Conservation (phyloP, 2,329 filamentous ascomycete species). For the Arthroderma sp. region DNA sequence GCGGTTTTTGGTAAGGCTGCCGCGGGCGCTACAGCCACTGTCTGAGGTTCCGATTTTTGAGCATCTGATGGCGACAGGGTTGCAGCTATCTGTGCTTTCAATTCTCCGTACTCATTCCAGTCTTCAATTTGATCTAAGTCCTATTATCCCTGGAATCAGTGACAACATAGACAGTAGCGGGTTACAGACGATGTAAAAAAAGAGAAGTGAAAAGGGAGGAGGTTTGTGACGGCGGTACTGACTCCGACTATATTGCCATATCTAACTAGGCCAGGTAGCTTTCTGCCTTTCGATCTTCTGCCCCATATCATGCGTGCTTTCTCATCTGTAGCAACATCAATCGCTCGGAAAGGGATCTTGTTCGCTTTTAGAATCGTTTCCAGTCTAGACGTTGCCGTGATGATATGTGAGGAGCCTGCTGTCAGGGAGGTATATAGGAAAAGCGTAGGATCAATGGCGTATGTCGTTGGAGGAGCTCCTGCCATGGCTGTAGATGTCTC, state of each 20-base stretch:
- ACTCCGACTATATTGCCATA: slow-evolving; percentile 76
- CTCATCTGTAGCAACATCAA: slow-evolving; percentile 84
- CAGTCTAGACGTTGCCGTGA: slow-evolving; percentile 87
- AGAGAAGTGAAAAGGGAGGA: background rate
- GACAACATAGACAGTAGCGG: background rate
- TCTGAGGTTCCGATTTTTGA: slow-evolving; percentile 15
- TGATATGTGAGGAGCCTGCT: slow-evolving; percentile 86
- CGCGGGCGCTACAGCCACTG: slow-evolving; percentile 17
- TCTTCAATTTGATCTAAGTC: slow-evolving; percentile 92
- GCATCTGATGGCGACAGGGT: slow-evolving; percentile 14
- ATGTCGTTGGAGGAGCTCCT: slow-evolving; percentile 23
- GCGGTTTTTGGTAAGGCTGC: slow-evolving; percentile 20
- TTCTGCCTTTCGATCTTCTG: slow-evolving; percentile 70
- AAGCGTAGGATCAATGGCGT: slow-evolving; percentile 52
- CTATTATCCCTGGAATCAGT: slow-evolving; percentile 35
- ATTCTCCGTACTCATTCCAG: slow-evolving; percentile 97
- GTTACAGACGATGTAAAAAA: background rate
- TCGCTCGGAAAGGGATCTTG: slow-evolving; percentile 80
- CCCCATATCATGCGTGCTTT: slow-evolving; percentile 82
- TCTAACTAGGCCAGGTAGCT: slow-evolving; percentile 80
- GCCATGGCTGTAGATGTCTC: slow-evolving; percentile 19
- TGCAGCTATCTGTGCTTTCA: slow-evolving; percentile 62
- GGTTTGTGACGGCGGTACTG: slow-evolving; percentile 27
- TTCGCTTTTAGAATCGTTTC: slow-evolving; percentile 95
- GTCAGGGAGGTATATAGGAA: slow-evolving; percentile 96